Evolutionary conservation across 2,329 filamentous ascomycete species (phyloP).

Genomic region (Sarocladiaceae sp.): DNA sequence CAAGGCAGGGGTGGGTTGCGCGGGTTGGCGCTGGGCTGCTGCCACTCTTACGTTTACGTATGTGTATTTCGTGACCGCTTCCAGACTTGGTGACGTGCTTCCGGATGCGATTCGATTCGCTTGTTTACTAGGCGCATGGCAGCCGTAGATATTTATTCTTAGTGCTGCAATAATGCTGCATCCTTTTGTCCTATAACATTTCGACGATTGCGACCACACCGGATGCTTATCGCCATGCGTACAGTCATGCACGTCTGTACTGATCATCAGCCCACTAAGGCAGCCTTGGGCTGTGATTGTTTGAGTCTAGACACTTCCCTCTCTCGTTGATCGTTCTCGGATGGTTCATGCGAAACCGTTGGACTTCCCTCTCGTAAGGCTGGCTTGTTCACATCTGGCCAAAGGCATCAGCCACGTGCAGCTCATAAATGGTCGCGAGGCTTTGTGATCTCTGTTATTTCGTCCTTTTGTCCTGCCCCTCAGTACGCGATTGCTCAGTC

Average conservation of each 20-base stretch:
- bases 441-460: no score
- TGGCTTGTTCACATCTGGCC: no score
- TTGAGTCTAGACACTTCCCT: not conserved
- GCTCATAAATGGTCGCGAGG: no score
- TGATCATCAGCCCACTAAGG: conserved; percentile 1
- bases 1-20: not conserved
- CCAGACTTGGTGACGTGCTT: not conserved
- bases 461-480: no score
- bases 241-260: not conserved
- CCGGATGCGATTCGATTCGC: not conserved
- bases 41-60: conserved; percentile 12
- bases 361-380: not conserved
- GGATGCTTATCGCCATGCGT: not conserved
- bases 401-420: no score
- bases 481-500: not conserved
- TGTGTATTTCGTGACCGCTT: conserved; percentile 11
- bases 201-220: not conserved
- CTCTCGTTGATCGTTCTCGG: not conserved
- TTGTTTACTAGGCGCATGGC: not conserved
- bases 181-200: no score
- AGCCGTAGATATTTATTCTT: no score
- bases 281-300: not conserved
- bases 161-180: no score
- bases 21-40: not conserved
- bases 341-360: not conserved